Conservation (phyloP, 176 grass and related monocot genomes). For the Poa pratensis region DNA sequence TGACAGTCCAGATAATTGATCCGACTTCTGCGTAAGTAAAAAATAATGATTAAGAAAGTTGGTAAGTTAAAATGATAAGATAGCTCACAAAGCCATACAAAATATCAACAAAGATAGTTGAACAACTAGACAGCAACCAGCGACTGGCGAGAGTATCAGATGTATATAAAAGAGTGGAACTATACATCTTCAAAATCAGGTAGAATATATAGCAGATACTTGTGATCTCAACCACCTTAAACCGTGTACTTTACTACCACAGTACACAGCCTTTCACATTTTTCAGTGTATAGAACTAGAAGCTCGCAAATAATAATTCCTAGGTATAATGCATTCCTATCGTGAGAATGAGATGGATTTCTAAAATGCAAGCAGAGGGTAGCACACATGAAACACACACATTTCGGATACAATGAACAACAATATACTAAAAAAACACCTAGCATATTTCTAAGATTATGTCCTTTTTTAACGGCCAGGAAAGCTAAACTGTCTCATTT, state of each 20-base stretch:
- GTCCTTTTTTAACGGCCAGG: neutral
- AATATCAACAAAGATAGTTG: constrained; percentile 13
- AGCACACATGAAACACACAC: neutral
- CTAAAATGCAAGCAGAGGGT: neutral
- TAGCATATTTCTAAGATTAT: neutral
- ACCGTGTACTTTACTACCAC: neutral
- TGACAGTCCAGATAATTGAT: constrained; percentile 72
- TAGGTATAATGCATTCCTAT: constrained; percentile 4
- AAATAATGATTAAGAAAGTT: constrained; percentile 5
- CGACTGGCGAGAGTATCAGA: neutral
- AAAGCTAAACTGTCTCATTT: neutral
- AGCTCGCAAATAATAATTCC: neutral
- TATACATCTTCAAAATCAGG: neutral
- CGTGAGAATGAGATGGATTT: too few relatives aligned
- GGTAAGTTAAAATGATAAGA: constrained; percentile 5
- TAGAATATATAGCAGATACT: constrained; percentile 22
- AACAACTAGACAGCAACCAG: constrained; percentile 6
- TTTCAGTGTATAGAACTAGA: constrained; percentile 28
- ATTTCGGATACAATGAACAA: constrained; percentile 8
- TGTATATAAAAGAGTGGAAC: constrained; percentile 5
- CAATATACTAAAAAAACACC: neutral
- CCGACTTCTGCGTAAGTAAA: constrained; percentile 69
- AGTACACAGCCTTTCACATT: neutral
- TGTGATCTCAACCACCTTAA: constrained; percentile 3
- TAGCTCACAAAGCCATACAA: constrained; percentile 14